phyloP scores from a whole-genome alignment of 2,329 filamentous ascomycete species.

The Colletotrichum shisoi region DNA sequence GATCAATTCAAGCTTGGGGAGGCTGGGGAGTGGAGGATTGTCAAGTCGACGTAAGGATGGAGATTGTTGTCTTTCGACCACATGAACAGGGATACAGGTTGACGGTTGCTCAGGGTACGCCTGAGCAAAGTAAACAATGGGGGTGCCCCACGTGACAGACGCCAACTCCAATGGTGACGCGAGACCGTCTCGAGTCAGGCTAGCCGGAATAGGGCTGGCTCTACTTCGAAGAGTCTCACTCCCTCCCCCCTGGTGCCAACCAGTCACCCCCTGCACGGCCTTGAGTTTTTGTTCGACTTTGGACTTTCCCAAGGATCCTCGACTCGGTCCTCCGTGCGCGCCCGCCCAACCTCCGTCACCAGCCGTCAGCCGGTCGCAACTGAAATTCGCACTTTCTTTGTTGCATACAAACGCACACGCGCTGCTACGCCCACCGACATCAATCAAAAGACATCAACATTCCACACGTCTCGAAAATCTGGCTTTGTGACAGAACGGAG shows the following conservation, averaged over 20 bases:
- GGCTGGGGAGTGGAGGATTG: constrained; percentile 36
- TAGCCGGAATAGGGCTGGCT: constrained; percentile 34
- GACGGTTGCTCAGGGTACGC: constrained; percentile 45
- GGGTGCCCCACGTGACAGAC: constrained; percentile 38
- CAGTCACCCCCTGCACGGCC: constrained; percentile 19
- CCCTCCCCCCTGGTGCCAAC: neutral
- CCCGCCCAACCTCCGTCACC: constrained; percentile 15
- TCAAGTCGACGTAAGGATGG: constrained; percentile 36
- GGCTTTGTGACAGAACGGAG: neutral
- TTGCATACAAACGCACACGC: neutral
- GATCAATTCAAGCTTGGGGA: constrained; percentile 31
- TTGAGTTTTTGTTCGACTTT: constrained; percentile 10
- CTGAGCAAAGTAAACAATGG: constrained; percentile 46
- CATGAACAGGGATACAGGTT: constrained; percentile 31
- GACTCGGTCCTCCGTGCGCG: neutral
- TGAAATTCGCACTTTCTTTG: neutral
- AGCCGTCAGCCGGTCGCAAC: neutral
- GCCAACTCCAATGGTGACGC: constrained; percentile 33
- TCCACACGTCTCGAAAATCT: neutral
- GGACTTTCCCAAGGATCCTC: constrained; percentile 15
- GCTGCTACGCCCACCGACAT: neutral
- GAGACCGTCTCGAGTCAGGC: constrained; percentile 28
- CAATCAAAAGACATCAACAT: constrained; percentile 9
- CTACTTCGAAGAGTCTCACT: constrained; percentile 8
- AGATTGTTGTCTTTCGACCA: constrained; percentile 38